These are phyloP conservation scores for Sarocladium kiliense DNA, from an alignment of 2,329 filamentous ascomycete genomes.

Conservation along the genomic window DNA sequence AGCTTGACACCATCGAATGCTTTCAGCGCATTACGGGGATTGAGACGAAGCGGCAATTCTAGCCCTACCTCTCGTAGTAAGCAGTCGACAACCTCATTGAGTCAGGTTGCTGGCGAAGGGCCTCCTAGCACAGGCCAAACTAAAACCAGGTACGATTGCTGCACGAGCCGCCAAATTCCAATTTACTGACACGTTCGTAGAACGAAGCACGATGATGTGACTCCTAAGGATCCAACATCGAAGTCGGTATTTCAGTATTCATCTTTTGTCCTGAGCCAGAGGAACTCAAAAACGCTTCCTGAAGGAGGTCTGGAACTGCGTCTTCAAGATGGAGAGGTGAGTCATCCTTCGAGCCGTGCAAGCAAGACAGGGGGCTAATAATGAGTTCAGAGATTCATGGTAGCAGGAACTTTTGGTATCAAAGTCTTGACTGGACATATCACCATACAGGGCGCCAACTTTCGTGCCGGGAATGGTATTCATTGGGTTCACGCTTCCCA, in stretches of 20 bases:
- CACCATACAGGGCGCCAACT: conserved; percentile 59
- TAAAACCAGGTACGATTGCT: background rate
- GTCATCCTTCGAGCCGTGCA: background rate
- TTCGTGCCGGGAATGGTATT: conserved; percentile 41
- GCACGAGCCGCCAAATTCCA: background rate
- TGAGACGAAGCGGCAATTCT: conserved; percentile 10
- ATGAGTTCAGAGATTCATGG: conserved; percentile 48
- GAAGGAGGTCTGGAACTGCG: conserved; percentile 36
- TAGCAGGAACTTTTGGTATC: conserved; percentile 66
- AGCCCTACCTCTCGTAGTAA: background rate
- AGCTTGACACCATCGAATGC: conserved; percentile 12
- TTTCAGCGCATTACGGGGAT: conserved; percentile 11
- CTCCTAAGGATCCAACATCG: background rate
- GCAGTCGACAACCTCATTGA: background rate
- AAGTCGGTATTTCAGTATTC: conserved; percentile 29
- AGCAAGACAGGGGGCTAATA: background rate
- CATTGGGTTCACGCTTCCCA: conserved; percentile 61
- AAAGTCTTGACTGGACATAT: conserved; percentile 56
- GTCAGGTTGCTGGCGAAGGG: background rate
- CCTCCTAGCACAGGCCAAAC: too few relatives aligned
- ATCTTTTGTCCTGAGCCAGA: conserved; percentile 39
- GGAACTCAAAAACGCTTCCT: conserved; percentile 34
- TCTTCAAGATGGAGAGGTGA: conserved; percentile 46
- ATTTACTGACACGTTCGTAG: background rate
- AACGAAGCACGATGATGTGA: background rate